Base-by-base conservation (phyloP, 257 asterid genomes). In the Asclepias syriaca region DNA sequence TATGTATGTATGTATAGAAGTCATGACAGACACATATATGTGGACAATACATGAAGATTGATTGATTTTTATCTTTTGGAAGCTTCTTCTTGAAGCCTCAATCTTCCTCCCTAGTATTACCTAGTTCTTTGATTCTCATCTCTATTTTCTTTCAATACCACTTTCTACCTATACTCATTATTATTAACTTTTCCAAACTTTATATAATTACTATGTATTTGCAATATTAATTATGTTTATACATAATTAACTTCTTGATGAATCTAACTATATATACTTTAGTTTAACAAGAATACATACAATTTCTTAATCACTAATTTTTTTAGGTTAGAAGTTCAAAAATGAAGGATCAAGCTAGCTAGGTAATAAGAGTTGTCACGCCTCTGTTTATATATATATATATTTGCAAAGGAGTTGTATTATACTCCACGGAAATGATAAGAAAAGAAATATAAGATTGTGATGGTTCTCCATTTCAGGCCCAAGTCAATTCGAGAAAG, bases 1-100 rank as follows among this genome's bases (percentile, higher is more conserved):
- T 1, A 29, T 29, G 34, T 71, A 63, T 75, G 76, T 63, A 27
- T 32, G 54, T 0, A 27, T 29, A 54, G 72, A 72, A 40, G 8
- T 12, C 74, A 75, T 76, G 71, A 70, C 39, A n/a, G 61, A 71
- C 70, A 48, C 13, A 67, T 27, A 71, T 65, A 75, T 69, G 80
- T 81, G 84, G 81, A 79, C 79, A 81, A 58, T 56, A 71, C 71
- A 75, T 13, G 59, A 19, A 68, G 77, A 75, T 79, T 78, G 82
- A 83, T 83, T 70, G 84, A 64, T 70, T 69, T 69, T 71, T 69
- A 21, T 63, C 61, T 75, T 65, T 72, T 55, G 81, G 84, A 86
- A 77, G 86, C 90, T 85, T 89, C 67, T 74, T 46, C 69, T 5
- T 81, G 74, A 88, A 83, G 92, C 56, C 69, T 77, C 45, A 21